phyloP scores from a whole-genome alignment of 805 yeast species.

The Candida maesae region DNA sequence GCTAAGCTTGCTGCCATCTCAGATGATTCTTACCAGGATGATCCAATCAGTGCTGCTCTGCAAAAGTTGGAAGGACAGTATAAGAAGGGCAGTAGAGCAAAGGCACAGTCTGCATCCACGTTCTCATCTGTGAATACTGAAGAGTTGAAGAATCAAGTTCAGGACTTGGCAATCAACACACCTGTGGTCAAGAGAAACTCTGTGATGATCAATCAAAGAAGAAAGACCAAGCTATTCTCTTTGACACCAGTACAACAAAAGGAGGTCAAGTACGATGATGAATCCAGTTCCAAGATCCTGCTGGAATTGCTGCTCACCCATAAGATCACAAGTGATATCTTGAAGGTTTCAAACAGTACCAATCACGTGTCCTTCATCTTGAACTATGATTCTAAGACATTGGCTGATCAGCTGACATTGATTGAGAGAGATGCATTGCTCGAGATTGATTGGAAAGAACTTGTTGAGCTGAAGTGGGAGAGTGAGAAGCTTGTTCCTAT shows the following conservation, averaged over 20 bases:
- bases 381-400: constrained; percentile 57
- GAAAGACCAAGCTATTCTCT: constrained; percentile 35
- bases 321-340: constrained; percentile 20
- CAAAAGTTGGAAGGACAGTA: constrained; percentile 73
- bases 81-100: constrained; percentile 10
- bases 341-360: constrained; percentile 30
- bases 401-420: constrained; percentile 81
- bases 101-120: not conserved
- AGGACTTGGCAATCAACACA: constrained; percentile 17
- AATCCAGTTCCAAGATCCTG: constrained; percentile 33
- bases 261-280: constrained; percentile 20
- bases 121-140: constrained; percentile 22
- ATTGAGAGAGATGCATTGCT: constrained; percentile 80
- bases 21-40: constrained; percentile 62
- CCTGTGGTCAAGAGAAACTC: constrained; percentile 26
- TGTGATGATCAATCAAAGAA: constrained; percentile 34
- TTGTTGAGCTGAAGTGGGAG: constrained; percentile 73
- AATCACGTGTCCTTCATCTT: constrained; percentile 81
- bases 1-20: constrained; percentile 82
- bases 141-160: constrained; percentile 17
- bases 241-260: constrained; percentile 31
- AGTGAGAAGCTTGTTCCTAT: constrained; percentile 56
- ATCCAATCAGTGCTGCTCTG: constrained; percentile 73
- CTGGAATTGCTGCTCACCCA: constrained; percentile 34
- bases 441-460: constrained; percentile 90